Conservation (phyloP, 495 filamentous ascomycete species). For the Podospora anserina region DNA sequence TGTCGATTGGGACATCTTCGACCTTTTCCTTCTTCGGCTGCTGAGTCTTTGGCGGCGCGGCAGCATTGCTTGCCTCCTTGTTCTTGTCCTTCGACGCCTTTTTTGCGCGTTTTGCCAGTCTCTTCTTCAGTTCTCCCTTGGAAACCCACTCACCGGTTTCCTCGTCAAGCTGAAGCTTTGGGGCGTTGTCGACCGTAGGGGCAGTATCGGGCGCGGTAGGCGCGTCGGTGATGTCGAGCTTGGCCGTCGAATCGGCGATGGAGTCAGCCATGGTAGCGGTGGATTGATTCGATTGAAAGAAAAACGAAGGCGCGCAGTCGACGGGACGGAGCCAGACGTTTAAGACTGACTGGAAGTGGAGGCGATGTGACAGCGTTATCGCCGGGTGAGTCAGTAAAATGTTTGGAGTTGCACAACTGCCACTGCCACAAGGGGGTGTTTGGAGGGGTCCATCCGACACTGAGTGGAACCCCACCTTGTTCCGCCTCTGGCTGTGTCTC, state of each 20-base stretch:
- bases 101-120: slow-evolving; percentile 58
- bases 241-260: slow-evolving; percentile 50
- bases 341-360: not conserved
- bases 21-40: slow-evolving; percentile 42
- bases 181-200: slow-evolving; percentile 29
- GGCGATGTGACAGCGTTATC: not conserved
- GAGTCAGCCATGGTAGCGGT: slow-evolving; percentile 52
- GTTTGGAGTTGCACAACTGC: not conserved
- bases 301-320: not conserved
- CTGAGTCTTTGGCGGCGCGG: slow-evolving; percentile 35
- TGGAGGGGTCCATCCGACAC: not conserved
- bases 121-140: slow-evolving; percentile 65
- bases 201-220: slow-evolving; percentile 38
- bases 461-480: too few species aligned
- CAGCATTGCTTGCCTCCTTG: slow-evolving; percentile 31
- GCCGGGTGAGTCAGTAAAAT: slow-evolving; percentile 1
- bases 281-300: not conserved
- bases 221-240: slow-evolving; percentile 59
- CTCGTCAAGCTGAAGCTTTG: slow-evolving; percentile 61
- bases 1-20: slow-evolving; percentile 52
- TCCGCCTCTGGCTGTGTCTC: not conserved
- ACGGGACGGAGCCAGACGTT: not conserved
- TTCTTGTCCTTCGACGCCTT: slow-evolving; percentile 53
- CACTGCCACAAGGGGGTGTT: not conserved
- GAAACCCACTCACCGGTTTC: slow-evolving; percentile 66